These are phyloP conservation scores for Arthrobotrys conoides DNA, from an alignment of 2,329 filamentous ascomycete species.

Conservation along the genomic window DNA sequence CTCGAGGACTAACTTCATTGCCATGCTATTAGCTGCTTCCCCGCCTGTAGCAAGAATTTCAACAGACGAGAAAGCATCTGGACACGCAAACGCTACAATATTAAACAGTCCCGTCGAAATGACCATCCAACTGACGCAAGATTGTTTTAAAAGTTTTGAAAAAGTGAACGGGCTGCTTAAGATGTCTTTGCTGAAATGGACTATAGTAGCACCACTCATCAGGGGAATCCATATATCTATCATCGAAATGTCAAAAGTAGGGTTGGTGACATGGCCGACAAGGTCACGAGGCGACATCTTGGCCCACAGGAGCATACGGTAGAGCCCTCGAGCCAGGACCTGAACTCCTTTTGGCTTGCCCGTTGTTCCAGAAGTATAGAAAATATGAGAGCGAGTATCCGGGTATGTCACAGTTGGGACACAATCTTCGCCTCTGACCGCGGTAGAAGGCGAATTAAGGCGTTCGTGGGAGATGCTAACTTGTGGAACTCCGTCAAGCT, in stretches of 20 bases:
- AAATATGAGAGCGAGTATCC: slow-evolving; percentile 23
- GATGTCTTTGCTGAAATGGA: slow-evolving; percentile 16
- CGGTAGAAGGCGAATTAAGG: not conserved
- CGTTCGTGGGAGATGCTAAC: not conserved
- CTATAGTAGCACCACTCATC: slow-evolving; percentile 17
- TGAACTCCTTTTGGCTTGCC: slow-evolving; percentile 27
- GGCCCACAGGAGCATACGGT: slow-evolving; percentile 8
- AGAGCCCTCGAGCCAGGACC: slow-evolving; percentile 11
- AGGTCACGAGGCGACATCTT: slow-evolving; percentile 4
- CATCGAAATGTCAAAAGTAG: slow-evolving; percentile 10
- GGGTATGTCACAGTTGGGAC: slow-evolving; percentile 18
- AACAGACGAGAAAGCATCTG: slow-evolving; percentile 7
- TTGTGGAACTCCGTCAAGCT: not conserved
- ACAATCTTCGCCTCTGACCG: not conserved
- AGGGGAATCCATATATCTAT: slow-evolving; percentile 11
- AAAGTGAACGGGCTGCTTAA: slow-evolving; percentile 21
- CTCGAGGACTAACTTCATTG: slow-evolving; percentile 15
- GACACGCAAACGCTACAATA: slow-evolving; percentile 25
- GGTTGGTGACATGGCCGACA: slow-evolving; percentile 29
- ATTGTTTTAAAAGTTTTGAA: slow-evolving; percentile 8
- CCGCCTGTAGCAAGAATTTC: slow-evolving; percentile 30
- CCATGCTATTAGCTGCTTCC: slow-evolving; percentile 26
- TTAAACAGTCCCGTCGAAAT: slow-evolving; percentile 27
- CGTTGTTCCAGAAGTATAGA: slow-evolving; percentile 25
- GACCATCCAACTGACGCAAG: not conserved